Conservation (phyloP, 2,329 filamentous ascomycete genomes). For the Microcyclosporella mali region DNA sequence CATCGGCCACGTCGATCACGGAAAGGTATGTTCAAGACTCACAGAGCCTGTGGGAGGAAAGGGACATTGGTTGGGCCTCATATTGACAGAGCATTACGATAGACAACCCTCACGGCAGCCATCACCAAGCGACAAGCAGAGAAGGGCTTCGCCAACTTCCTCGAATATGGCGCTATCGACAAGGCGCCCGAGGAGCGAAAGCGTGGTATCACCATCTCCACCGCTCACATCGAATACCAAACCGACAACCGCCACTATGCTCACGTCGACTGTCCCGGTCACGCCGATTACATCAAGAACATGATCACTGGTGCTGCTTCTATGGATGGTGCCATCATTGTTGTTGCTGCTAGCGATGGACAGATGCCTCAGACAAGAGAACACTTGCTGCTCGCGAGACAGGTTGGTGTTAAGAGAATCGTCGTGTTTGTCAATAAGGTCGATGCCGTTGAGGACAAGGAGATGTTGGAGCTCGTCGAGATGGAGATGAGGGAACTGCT, state of each 20-base stretch:
- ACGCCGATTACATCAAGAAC: conserved; percentile 99
- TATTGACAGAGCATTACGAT: conserved; percentile 6
- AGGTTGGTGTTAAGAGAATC: conserved; percentile 96
- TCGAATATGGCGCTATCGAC: conserved; percentile 97
- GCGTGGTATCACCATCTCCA: conserved; percentile 99
- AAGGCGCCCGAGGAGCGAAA: conserved; percentile 99
- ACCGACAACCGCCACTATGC: conserved; percentile 95
- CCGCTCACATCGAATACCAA: conserved; percentile 96
- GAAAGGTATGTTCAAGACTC: conserved; percentile 62
- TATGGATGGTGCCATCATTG: conserved; percentile 99
- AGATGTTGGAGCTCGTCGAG: conserved; percentile 99
- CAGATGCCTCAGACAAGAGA: conserved; percentile 99
- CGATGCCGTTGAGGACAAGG: conserved; percentile 91
- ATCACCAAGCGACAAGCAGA: conserved; percentile 98
- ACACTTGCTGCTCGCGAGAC: conserved; percentile 93
- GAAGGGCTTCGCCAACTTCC: conserved; percentile 88
- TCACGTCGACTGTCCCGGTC: conserved; percentile 98
- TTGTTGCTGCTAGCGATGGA: conserved; percentile 95
- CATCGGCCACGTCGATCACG: conserved; percentile 99
- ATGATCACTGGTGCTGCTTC: conserved; percentile 99
- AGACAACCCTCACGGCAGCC: conserved; percentile 97
- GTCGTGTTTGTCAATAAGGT: conserved; percentile 99
- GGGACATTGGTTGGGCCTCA: background rate
- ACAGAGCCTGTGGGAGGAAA: background rate
- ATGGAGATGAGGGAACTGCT: conserved; percentile 99